Base-by-base conservation (phyloP, 75 land plant genomes). In the Larix kaempferi region DNA sequence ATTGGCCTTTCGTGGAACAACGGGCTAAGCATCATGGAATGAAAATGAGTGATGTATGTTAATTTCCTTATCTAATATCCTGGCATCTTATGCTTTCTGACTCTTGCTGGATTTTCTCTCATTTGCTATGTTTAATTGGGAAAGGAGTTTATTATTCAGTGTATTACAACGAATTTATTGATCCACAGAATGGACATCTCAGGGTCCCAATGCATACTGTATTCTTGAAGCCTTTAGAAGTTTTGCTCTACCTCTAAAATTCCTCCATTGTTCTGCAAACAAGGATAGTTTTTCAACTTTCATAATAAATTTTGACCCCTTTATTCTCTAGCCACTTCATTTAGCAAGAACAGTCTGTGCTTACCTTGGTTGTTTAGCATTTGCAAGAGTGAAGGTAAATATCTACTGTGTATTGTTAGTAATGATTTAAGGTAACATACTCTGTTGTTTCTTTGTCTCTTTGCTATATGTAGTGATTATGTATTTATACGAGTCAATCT, bases 1-100 rank as follows among this genome's bases (percentile, higher is more conserved):
- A 97, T 80, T 97, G 99, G 99, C 99, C 99, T 71, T 97, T 97
- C 76, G 14, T 97, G 63, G 93, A 97, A 78, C 83, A 78, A 29
- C 84, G 99, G 77, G 95, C 98, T 56, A 86, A 85, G 17, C 82
- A 89, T 83, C 92, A 97, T 86, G 95, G 95, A 27, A 78, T 94
- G 74, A 89, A 78, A 61, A 91, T 97, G 98, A 87, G 80, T 78
- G 92, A 97, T 78, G 99, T 97, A 85, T 75, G 97, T 83, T 72
- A 22, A 15, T 25, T 78, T 22, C 11, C 78, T 74, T 77, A 23
- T 29, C 62, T 26, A 26, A 37, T 67, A 15, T 77, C 4, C 75
- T 71, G 39, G n/a, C 72, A 1, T 23, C 77, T 27, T 35, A 77
- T 67, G 15, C 57, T 26, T 11, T 29, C 11, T 15, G 12, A 54